A percentile compares a stretch with the other conserved stretches of the same genome.
phyloP scores from a whole-genome alignment of 176 grass and related monocot genomes.

The Eleusine indica region DNA sequence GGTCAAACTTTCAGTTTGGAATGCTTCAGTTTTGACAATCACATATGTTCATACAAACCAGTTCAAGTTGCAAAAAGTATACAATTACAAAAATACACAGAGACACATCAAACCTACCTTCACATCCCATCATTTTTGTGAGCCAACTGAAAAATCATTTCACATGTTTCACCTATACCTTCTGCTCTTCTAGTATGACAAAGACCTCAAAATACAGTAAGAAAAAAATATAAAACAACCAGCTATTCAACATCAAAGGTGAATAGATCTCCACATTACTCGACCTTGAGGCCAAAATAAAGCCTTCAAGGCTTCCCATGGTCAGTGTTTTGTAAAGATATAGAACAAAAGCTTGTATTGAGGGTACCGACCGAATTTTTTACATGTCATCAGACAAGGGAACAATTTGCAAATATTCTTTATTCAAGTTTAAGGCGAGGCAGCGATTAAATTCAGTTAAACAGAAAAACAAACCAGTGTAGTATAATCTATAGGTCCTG shows the following conservation, averaged over 20 bases:
- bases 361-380: conserved; percentile 6
- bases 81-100: background rate
- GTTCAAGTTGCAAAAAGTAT: background rate
- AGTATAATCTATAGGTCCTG: background rate
- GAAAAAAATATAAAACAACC: background rate
- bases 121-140: background rate
- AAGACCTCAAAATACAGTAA: background rate
- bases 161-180: conserved; percentile 11
- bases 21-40: background rate
- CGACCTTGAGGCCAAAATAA: background rate
- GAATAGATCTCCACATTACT: background rate
- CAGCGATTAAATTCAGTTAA: conserved; percentile 17
- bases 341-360: background rate
- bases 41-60: background rate
- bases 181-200: background rate
- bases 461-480: background rate
- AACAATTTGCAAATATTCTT: background rate
- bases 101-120: conserved; percentile 8
- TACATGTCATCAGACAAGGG: background rate
- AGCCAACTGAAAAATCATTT: background rate
- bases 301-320: background rate
- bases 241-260: background rate
- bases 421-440: background rate
- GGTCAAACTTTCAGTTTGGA: conserved; percentile 13
- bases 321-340: background rate